Base-by-base conservation (phyloP, 225 moss, liverwort and hornwort genomes). In the Climacium dendroides region DNA sequence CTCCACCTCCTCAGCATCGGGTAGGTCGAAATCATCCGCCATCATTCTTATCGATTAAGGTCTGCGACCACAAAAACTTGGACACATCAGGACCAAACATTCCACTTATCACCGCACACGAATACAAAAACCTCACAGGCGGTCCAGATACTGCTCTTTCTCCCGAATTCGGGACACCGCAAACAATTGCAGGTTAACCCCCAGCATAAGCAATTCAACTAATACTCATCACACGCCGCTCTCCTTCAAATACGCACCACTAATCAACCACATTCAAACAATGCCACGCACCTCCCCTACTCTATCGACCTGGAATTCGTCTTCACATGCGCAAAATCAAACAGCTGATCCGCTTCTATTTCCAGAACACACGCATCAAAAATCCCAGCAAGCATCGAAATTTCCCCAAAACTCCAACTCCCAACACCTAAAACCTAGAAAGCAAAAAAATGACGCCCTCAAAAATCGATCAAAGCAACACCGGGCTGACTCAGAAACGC, bases 21-120 rank as follows among this genome's bases (percentile, higher is more conserved):
- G 95, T 13, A 99, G 83, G n/a, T 99, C 97, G 57, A 95, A 91
- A 61, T 96, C 95, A 54, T 92, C 88, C 26, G 96, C 94, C 98
- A 98, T 98, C 81, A 3, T 35, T 69, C 77, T 85, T 30, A 29
- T 62, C 64, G 59, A 77, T 35, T 26, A 14, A n/a, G 30, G 28
- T 86, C 88, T 88, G 54, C 69, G 34, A 37, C 28, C 65, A 66
- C 82, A 52, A 5, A 71, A 72, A 66, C 19, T 52, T 65, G n/a
- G 15, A 72, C 63, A 43, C 47, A 85, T 88, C 62, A 82, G 58
- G 26, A 70, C 59, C 41, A 13, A 43, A 28, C 29, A 60, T 37
- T n/a, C 53, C 22, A 80, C 54, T 52, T 25, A 54, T 52, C 55
- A 78, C 79, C 24, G 30, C 29, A 12, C 64, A 41, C 22, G 48